Evolutionary conservation across 192 early-diverging fungal genomes (phyloP), one percentile per base, ranked within the genome.

Genomic region (Phlyctochytrium planicorne): DNA sequence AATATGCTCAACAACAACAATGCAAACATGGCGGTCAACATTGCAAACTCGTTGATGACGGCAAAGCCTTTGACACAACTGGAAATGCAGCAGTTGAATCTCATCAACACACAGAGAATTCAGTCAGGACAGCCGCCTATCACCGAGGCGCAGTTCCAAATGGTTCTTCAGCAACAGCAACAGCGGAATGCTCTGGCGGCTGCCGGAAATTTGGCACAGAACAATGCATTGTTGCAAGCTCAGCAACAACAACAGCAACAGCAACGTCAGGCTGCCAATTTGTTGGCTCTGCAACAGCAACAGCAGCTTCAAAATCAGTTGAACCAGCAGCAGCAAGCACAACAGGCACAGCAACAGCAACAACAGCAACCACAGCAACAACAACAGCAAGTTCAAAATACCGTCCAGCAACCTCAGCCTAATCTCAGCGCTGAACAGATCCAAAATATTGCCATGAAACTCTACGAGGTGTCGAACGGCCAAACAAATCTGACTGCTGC

Each of bases 221-320:
- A n/a, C n/a, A n/a, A n/a, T n/a, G n/a, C n/a, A n/a, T n/a, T n/a
- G n/a, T n/a, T 47, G 40, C 40, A 47, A 47, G 10, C 6, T 6
- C 40, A 47, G 20, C 40, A 47, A 47, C 40, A 47, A 47, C 40
- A 47, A 20, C 40, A 47, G 40, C 40, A 47, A 47, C 40, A 47
- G 40, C 40, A 47, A 47, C 40, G 20, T 6, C 40, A 47, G 40
- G 40, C 40, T 14, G 10, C 6, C 6, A 20, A 47, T 14, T 20
- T 20, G 40, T 20, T 20, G 40, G 20, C 40, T 47, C 40, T 14
- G 40, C 40, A 47, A 20, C 40, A 47, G 40, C 40, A 47, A 47
- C 10, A 47, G 10, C 40, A 47, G 20, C 6, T 47, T 14, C 40
- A 47, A 20, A 6, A 14, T 47, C 10, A 47, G 40, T 6, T 20